phyloP scores from a whole-genome alignment of 768 basidiomycete species.

The Amanita inopinata region DNA sequence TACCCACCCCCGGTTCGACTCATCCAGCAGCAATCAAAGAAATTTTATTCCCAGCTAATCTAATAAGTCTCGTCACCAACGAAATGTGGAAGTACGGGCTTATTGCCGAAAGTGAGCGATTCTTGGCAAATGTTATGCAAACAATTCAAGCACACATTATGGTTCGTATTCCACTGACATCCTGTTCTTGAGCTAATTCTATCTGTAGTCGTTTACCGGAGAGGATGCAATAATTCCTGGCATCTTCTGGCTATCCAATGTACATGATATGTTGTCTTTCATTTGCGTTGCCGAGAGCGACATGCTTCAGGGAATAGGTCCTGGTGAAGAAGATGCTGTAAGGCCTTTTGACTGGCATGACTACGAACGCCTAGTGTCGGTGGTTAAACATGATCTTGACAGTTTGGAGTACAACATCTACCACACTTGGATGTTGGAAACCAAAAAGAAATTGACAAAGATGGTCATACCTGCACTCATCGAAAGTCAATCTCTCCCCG shows the following conservation, averaged over 20 bases:
- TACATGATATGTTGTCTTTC: conserved; percentile 98
- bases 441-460: conserved; percentile 90
- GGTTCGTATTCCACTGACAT: conserved; percentile 43
- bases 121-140: conserved; percentile 98
- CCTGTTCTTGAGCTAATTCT: conserved; percentile 8
- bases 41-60: conserved; percentile 96
- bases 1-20: conserved; percentile 80
- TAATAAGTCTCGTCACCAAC: conserved; percentile 96
- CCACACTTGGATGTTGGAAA: conserved; percentile 98
- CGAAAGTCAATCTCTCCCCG: conserved; percentile 94
- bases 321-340: conserved; percentile 86
- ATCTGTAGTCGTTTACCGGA: conserved; percentile 67
- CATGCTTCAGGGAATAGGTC: conserved; percentile 95
- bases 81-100: conserved; percentile 99
- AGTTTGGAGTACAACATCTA: conserved; percentile 99
- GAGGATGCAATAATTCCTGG: conserved; percentile 96
- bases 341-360: conserved; percentile 95
- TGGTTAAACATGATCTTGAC: conserved; percentile 98
- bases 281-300: conserved; percentile 99
- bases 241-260: conserved; percentile 99
- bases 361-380: conserved; percentile 93
- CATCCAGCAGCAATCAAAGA: conserved; percentile 95
- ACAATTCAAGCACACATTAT: conserved; percentile 95
- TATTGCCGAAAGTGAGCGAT: conserved; percentile 93
- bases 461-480: conserved; percentile 99